Evolutionary conservation across 139 green algal genomes (phyloP).

Genomic region (Chlorella sp.): DNA sequence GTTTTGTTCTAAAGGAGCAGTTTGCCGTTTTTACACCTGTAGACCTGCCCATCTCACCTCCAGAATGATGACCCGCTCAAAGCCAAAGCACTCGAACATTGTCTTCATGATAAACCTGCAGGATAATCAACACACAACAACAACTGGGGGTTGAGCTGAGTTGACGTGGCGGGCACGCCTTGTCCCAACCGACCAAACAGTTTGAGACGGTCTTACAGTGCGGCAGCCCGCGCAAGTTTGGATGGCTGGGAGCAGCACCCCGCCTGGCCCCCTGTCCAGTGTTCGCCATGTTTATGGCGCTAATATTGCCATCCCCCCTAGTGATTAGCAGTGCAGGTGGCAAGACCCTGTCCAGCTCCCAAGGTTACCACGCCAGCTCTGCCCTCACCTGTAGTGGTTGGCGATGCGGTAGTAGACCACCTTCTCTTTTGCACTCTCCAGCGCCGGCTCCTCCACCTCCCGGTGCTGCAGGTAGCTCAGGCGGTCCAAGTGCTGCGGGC

Average conservation of each 20-base stretch:
- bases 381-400: conserved; percentile 58
- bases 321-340: conserved; percentile 62
- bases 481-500: conserved; percentile 5
- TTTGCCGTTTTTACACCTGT: no score
- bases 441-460: conserved; percentile 2
- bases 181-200: no score
- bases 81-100: conserved; percentile 65
- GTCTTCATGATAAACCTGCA: conserved; percentile 52
- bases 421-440: conserved; percentile 37
- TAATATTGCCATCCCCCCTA: conserved; percentile 41
- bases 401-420: conserved; percentile 65
- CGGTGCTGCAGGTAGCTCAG: conserved; percentile 28
- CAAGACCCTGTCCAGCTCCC: no score
- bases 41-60: conserved; percentile 34
- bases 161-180: no score
- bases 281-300: no score
- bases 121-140: no score
- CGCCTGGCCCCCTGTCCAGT: no score
- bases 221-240: neutral
- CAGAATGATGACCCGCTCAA: conserved; percentile 56
- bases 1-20: no score
- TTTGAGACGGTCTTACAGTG: no score
- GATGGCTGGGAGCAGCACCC: neutral
- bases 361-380: no score
- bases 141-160: no score